Evolutionary conservation across 1,139 yeast species (phyloP), one percentile per base, ranked within the genome.

Genomic region (Candida neerlandica): DNA sequence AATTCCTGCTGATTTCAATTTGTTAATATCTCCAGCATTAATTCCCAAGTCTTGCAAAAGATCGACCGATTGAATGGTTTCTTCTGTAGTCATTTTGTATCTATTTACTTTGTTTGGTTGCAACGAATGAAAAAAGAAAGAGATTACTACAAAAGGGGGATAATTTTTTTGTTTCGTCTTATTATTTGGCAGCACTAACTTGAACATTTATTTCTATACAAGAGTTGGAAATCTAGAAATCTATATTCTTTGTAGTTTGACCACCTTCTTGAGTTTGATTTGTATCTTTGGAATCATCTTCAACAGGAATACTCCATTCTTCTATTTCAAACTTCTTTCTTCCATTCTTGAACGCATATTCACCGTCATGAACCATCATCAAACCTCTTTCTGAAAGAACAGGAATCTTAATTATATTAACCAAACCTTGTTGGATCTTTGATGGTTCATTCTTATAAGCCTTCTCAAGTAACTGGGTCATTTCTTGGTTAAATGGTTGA

Each of bases 271-370:
- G 56, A n/a, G 57, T 55, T 29, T 54, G 49, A 39, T 50, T 49
- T 21, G 66, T 63, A 27, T 72, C 80, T 32, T 72, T 78, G 15
- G 78, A 86, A 34, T 79, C 84, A 50, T 85, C 91, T 52, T 89
- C 97, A 2, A 94, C 96, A 0, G 99, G 98, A 43, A 94, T 94
- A 21, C 96, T 89, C 96, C 97, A 92, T 61, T 85, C 89, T 56
- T 88, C 92, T 51, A 92, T 86, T 60, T 88, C 96, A 63, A 94
- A 90, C 61, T 80, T 84, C 67, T 85, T 84, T 54, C 88, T 78
- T 12, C 96, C 94, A 54, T 90, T 90, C 61, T 86, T 85, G 69
- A 92, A 94, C 3, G 96, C 92, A 66, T 81, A 86, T 67, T 92
- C 97, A 48, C 89, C 86, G 50, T 76, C 75, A 50, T 84, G 82